Base-by-base conservation (phyloP, 2,329 filamentous ascomycete genomes). In the Phoma sp. region DNA sequence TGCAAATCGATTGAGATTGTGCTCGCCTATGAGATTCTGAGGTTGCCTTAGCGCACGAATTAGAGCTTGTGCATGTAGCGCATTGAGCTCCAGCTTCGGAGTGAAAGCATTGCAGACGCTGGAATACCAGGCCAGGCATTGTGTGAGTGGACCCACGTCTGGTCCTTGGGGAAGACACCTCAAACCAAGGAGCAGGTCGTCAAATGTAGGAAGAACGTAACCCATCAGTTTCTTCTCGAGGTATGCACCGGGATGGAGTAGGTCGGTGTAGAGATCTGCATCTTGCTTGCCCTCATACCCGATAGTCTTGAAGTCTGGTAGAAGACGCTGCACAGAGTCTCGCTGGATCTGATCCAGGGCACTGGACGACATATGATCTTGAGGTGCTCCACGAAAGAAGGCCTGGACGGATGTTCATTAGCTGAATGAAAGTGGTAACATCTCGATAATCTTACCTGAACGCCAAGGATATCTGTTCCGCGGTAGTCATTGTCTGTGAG, bases 51-150 rank as follows among this genome's bases (percentile, higher is more conserved):
- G 51, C 0, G 64, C 67, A 2, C 62, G 56, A 1, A 62, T 47
- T 7, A 72, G 50, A 3, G 62, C 49, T 38, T 66, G 68, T 2
- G 61, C 56, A 30, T 72, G 68, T 33, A 70, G 51, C 0, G 70
- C 65, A 18, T 66, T 70, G 3, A 70, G 36, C 2, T 68, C 52
- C 0, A 72, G 55, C n/a, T 18, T 45, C 2, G 67, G 67, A 0
- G 49, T 61, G 33, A 70, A 70, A 1, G 45, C 45, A 11, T 42
- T 33, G 23, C 37, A 18, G 23, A 9, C 4, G 7, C 4, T 3
- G 7, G 29, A 13, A 13, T 36, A 48, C 38, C 46, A 42, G 7
- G 7, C 2, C 23, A 48, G 23, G 11, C 46, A 48, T 8, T 48
- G 38, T 6, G 46, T 42, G 10, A 48, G 46, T 11, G 2, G 8